These are phyloP conservation scores for Trichomonas vaginalis DNA, from an alignment of 208 protist species.

Conservation along the genomic window DNA sequence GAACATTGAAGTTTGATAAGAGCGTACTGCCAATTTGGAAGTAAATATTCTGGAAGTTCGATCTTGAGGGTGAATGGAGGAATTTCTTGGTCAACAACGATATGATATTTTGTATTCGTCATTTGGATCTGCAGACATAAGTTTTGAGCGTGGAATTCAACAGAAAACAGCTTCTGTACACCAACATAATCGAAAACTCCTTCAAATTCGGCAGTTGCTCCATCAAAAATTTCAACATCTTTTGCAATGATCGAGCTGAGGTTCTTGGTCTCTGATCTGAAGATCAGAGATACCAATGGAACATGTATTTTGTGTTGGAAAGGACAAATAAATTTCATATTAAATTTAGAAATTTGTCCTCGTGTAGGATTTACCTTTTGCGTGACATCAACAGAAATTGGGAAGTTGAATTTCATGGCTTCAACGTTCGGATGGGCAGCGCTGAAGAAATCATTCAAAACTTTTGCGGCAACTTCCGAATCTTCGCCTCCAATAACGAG, in stretches of 20 bases:
- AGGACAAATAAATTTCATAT: not conserved
- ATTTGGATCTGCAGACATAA: not conserved
- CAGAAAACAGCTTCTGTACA: not conserved
- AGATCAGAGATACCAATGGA: not conserved
- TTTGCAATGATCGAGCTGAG: not conserved
- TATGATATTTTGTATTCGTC: not conserved
- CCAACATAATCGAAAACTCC: not conserved
- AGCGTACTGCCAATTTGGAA: not conserved
- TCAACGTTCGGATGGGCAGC: not conserved
- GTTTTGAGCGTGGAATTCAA: not conserved
- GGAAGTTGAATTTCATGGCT: not conserved
- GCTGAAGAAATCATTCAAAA: not conserved
- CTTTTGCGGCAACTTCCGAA: not conserved
- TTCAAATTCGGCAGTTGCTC: not conserved
- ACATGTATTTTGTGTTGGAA: not conserved
- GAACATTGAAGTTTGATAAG: not conserved
- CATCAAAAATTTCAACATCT: not conserved
- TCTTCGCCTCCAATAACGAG: not conserved
- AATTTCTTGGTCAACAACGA: not conserved
- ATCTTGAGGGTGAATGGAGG: not conserved
- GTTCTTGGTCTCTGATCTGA: not conserved
- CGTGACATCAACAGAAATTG: not conserved
- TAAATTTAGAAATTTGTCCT: not conserved
- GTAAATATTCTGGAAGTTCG: not conserved
- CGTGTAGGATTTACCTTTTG: not conserved